Evolutionary conservation across 1,284 basidiomycete genomes (phyloP), one percentile per base, ranked within the genome.

Genomic region (Earliella scabrosa): DNA sequence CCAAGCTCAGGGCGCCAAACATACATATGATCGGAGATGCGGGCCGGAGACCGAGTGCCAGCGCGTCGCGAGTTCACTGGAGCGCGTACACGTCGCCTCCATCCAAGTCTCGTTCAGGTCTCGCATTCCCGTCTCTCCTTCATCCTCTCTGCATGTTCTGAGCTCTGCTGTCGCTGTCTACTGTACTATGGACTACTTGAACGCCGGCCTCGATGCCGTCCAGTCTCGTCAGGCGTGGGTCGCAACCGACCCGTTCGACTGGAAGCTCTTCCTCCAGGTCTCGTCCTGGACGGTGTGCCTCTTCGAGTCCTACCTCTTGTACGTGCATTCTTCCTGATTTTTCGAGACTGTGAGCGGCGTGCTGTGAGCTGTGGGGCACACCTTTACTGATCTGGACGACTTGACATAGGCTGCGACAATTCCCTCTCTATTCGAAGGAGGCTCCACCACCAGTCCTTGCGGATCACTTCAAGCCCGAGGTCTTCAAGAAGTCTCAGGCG

Each of bases 401-500:
- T n/a, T n/a, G 29, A 13, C 29, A 13, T 31, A 93, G 91, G 38
- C 68, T 90, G 41, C 88, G 94, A 11, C 96, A 98, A 73, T 90
- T 93, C 67, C 89, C 89, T 2, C 78, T 92, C 48, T 97, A 95
- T 72, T 86, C 83, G 1, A 90, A 89, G 64, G 82, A 80, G 0
- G 75, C 81, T n/a, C 93, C 95, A 0, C 96, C 95, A 0, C 71
- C 82, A 0, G 87, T 85, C 1, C 83, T 98, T 4, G 85, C 83
- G 0, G 74, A 75, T 0, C 90, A 97, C 69, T 90, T 97, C 63
- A 80, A 82, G 7, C 71, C 78, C 16, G 85, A 90, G 1, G 88
- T 87, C 7, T 97, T 95, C 73, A 75, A 85, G 58, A 97, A 97
- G 68, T 95, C 94, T 1, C 96, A 98, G 72, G 75, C 79, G 24